Conservation (phyloP, 2,329 filamentous ascomycete genomes). For the Ceratocystis diversiconidia region DNA sequence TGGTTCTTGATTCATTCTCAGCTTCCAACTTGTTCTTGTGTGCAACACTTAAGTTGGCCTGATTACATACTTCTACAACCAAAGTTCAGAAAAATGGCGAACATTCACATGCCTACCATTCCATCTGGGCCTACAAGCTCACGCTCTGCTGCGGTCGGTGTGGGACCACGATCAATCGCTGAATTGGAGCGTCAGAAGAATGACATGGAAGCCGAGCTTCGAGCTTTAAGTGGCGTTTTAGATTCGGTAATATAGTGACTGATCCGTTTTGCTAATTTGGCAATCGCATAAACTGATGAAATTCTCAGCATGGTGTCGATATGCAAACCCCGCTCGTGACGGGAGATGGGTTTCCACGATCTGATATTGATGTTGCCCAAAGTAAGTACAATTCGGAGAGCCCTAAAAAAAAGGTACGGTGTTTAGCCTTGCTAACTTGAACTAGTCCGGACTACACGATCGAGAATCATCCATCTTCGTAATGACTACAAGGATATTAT, state of each 20-base stretch:
- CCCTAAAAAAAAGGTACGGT: not conserved
- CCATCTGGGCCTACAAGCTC: conserved; percentile 62
- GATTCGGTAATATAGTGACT: conserved; percentile 50
- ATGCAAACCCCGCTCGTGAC: conserved; percentile 86
- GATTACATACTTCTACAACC: not conserved
- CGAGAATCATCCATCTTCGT: conserved; percentile 73
- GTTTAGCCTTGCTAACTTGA: conserved; percentile 18
- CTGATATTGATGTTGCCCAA: conserved; percentile 89
- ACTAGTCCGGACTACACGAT: conserved; percentile 71
- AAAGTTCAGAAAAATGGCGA: conserved; percentile 32
- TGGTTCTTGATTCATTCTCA: not conserved
- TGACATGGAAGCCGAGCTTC: conserved; percentile 71
- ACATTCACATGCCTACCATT: conserved; percentile 44
- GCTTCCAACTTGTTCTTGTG: not conserved
- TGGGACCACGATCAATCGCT: conserved; percentile 52
- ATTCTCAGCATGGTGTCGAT: conserved; percentile 64
- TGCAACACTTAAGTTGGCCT: not conserved
- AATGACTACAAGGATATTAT: conserved; percentile 93
- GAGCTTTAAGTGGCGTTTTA: conserved; percentile 70
- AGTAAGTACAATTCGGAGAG: conserved; percentile 39
- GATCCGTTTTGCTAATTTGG: conserved; percentile 8
- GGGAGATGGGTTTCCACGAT: conserved; percentile 78
- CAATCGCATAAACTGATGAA: not conserved
- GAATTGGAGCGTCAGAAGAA: conserved; percentile 79
- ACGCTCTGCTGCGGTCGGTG: conserved; percentile 44